Evolutionary conservation across 2,329 filamentous ascomycete genomes (phyloP).

Genomic region (Aspergillus sp.): DNA sequence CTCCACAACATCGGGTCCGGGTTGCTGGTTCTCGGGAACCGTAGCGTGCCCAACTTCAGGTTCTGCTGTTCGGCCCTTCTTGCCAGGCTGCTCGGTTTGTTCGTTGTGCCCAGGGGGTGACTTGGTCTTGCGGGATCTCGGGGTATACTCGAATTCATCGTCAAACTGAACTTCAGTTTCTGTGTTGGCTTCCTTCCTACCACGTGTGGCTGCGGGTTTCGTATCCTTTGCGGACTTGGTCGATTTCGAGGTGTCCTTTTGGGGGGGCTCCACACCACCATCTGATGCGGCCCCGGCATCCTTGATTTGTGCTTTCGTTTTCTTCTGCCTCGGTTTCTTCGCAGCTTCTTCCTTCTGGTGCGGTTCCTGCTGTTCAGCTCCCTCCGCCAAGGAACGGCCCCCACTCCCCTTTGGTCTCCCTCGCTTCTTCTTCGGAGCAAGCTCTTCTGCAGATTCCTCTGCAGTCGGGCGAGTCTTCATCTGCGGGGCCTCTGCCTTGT

Average conservation of each 20-base stretch:
- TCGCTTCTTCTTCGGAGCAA: slow-evolving; percentile 15
- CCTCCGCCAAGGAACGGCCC: slow-evolving; percentile 19
- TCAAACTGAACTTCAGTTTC: slow-evolving; percentile 26
- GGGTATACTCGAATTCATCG: slow-evolving; percentile 36
- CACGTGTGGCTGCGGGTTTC: slow-evolving; percentile 15
- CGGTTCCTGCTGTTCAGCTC: slow-evolving; percentile 17
- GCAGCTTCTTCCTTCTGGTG: slow-evolving; percentile 32
- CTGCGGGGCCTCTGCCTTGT: slow-evolving; percentile 19
- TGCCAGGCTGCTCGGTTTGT: slow-evolving; percentile 16
- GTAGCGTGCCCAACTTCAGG: slow-evolving; percentile 11
- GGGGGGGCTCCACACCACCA: slow-evolving; percentile 19
- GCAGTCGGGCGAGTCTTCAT: slow-evolving; percentile 20
- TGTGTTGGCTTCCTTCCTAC: slow-evolving; percentile 15
- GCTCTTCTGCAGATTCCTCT: slow-evolving; percentile 15
- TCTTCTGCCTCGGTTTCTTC: slow-evolving; percentile 17
- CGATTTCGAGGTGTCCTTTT: slow-evolving; percentile 7
- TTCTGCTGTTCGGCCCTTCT: slow-evolving; percentile 6
- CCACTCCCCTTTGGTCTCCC: slow-evolving; percentile 27
- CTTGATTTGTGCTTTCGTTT: slow-evolving; percentile 12
- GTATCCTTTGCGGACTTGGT: slow-evolving; percentile 13
- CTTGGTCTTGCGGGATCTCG: slow-evolving; percentile 17
- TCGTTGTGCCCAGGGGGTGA: background rate
- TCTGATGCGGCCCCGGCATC: slow-evolving; percentile 9
- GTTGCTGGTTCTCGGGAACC: slow-evolving; percentile 22
- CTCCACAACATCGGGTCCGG: slow-evolving; percentile 25